Conservation (phyloP, 331 rosid genomes). For the Pyracantha coccinea region DNA sequence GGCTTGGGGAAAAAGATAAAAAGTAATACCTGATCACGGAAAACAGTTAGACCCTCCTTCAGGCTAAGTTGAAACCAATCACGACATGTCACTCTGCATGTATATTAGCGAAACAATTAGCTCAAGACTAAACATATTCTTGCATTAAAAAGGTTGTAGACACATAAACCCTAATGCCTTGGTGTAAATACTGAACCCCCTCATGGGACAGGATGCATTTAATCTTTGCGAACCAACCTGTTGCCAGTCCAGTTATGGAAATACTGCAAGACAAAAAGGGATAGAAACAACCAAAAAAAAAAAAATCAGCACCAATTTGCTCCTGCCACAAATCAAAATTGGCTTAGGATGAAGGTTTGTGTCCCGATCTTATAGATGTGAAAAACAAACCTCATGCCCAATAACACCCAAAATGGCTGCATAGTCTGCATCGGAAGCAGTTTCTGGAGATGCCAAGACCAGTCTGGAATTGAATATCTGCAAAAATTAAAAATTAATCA, state of each 20-base stretch:
- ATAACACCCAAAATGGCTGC: constrained; percentile 96
- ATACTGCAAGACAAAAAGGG: constrained; percentile 63
- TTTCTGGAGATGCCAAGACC: constrained; percentile 94
- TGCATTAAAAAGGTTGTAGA: neutral
- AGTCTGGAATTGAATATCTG: constrained; percentile 94
- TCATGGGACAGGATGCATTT: constrained; percentile 6
- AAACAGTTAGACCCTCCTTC: constrained; percentile 99
- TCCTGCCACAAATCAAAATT: neutral
- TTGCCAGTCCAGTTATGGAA: constrained; percentile 99
- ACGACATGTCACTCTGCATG: constrained; percentile 91
- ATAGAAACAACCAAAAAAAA: neutral
- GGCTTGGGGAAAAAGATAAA: neutral
- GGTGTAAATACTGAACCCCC: too few relatives aligned
- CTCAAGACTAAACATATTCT: constrained; percentile 4
- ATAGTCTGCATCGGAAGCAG: constrained; percentile 85
- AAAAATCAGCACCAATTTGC: neutral
- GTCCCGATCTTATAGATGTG: neutral
- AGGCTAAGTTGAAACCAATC: constrained; percentile 99
- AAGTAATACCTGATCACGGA: constrained; percentile 81
- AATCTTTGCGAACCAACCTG: constrained; percentile 45
- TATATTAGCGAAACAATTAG: constrained; percentile 16
- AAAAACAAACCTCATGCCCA: constrained; percentile 89
- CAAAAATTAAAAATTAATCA: neutral
- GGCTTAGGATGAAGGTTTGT: neutral
- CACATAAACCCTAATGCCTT: neutral